phyloP scores from a whole-genome alignment of 768 basidiomycete genomes.

The Solioccasus polychromus region DNA sequence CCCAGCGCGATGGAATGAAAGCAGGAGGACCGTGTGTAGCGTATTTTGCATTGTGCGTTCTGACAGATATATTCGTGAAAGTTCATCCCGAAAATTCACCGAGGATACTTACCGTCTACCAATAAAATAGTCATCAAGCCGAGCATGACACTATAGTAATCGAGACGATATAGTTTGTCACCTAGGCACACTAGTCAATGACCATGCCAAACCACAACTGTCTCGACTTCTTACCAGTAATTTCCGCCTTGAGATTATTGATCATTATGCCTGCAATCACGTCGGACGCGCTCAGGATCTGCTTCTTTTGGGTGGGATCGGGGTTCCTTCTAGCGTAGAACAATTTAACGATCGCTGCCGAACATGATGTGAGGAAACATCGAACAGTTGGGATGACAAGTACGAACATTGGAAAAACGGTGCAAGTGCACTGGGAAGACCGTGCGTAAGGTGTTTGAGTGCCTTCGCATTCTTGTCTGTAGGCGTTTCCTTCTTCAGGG shows the following conservation, averaged over 20 bases:
- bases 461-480: conserved; percentile 69
- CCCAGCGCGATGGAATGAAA: conserved; percentile 65
- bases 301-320: conserved; percentile 72
- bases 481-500: conserved; percentile 42
- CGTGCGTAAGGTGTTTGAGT: conserved; percentile 75
- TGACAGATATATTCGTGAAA: conserved; percentile 32
- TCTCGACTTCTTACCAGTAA: conserved; percentile 45
- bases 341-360: conserved; percentile 78
- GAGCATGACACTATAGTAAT: conserved; percentile 55
- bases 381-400: background rate
- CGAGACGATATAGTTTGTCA: conserved; percentile 42
- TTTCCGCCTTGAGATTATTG: conserved; percentile 57
- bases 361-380: conserved; percentile 10
- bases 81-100: background rate
- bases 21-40: conserved; percentile 79
- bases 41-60: conserved; percentile 74
- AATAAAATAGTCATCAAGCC: conserved; percentile 50
- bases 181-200: conserved; percentile 23
- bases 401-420: conserved; percentile 84
- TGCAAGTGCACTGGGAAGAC: conserved; percentile 68
- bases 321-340: conserved; percentile 79
- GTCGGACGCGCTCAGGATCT: conserved; percentile 66
- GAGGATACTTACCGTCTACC: conserved; percentile 48
- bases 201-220: conserved; percentile 11
- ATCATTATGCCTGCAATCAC: conserved; percentile 71